These are phyloP conservation scores for Sabuloglossum arenarium DNA, from an alignment of 495 filamentous ascomycete species.

Conservation along the genomic window DNA sequence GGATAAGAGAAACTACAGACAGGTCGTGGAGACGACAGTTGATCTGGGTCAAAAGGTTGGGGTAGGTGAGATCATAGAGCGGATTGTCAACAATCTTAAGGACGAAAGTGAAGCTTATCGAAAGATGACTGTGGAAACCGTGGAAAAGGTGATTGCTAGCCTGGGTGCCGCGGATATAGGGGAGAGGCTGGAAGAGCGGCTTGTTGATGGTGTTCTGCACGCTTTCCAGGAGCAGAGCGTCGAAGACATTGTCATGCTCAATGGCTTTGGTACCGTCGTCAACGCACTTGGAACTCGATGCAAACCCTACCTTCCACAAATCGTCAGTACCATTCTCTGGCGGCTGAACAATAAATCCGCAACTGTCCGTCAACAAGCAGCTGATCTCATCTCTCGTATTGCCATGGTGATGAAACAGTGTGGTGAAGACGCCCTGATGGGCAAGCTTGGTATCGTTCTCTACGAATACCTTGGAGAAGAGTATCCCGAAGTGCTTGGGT, in stretches of 20 bases:
- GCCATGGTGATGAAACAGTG: slow-evolving; percentile 98
- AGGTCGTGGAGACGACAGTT: slow-evolving; percentile 95
- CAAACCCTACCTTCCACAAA: slow-evolving; percentile 93
- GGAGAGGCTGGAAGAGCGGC: slow-evolving; percentile 72
- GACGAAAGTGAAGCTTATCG: slow-evolving; percentile 96
- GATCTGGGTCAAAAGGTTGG: slow-evolving; percentile 96
- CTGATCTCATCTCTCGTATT: slow-evolving; percentile 89
- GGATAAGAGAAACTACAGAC: slow-evolving; percentile 89
- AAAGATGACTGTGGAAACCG: slow-evolving; percentile 96
- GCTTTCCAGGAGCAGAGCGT: slow-evolving; percentile 98
- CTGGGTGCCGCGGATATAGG: slow-evolving; percentile 88
- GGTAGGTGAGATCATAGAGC: slow-evolving; percentile 81
- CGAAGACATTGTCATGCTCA: slow-evolving; percentile 87
- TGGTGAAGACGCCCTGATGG: slow-evolving; percentile 86
- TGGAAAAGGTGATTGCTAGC: slow-evolving; percentile 85
- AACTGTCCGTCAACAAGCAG: slow-evolving; percentile 90
- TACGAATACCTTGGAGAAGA: slow-evolving; percentile 99
- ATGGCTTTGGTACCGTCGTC: slow-evolving; percentile 96
- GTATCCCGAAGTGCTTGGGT: slow-evolving; percentile 94
- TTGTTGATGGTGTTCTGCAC: slow-evolving; percentile 91
- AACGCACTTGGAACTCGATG: slow-evolving; percentile 85
- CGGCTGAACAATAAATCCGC: slow-evolving; percentile 92
- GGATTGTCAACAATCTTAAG: slow-evolving; percentile 85
- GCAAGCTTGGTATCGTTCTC: slow-evolving; percentile 85
- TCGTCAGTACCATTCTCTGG: slow-evolving; percentile 93